These are phyloP conservation scores for Mycena vulgaris DNA, from an alignment of 768 basidiomycete genomes.

Conservation along the genomic window DNA sequence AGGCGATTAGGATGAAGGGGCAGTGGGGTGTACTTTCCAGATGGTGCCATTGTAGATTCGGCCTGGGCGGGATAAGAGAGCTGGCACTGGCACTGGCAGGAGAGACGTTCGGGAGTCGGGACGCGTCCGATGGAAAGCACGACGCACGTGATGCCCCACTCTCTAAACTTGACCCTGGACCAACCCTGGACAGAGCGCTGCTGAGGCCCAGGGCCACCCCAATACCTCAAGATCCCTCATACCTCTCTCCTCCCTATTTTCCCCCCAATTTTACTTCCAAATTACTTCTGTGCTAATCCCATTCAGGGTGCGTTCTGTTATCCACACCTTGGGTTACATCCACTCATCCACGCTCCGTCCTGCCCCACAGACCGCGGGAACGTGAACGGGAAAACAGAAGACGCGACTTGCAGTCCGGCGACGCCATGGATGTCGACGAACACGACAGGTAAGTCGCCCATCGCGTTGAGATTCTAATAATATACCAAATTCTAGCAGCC, in stretches of 20 bases:
- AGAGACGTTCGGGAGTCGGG: too few species aligned
- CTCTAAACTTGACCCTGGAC: too few species aligned
- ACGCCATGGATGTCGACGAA: conserved; percentile 27
- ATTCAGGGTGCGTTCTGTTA: neutral
- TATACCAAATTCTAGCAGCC: conserved; percentile 48
- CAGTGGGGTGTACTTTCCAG: conserved; percentile 21
- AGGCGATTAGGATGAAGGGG: conserved; percentile 35
- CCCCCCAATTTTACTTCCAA: neutral
- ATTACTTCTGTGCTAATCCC: neutral
- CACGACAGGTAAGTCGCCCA: conserved; percentile 22
- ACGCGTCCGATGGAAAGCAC: too few species aligned
- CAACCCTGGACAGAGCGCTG: neutral
- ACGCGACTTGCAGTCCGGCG: conserved; percentile 10
- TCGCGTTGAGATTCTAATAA: conserved; percentile 13
- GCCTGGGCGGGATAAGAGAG: neutral
- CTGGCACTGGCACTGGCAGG: neutral
- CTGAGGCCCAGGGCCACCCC: too few species aligned
- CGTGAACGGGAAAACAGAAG: neutral
- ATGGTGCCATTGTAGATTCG: conserved; percentile 12
- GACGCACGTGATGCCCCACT: too few species aligned
- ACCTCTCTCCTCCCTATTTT: neutral
- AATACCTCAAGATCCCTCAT: too few species aligned
- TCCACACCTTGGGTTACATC: neutral
- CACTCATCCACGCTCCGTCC: neutral
- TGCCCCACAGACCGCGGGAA: neutral